Evolutionary conservation across 441 rosid species (phyloP), one percentile per base, ranked within the genome.

Genomic region (Aquilaria agallochum): DNA sequence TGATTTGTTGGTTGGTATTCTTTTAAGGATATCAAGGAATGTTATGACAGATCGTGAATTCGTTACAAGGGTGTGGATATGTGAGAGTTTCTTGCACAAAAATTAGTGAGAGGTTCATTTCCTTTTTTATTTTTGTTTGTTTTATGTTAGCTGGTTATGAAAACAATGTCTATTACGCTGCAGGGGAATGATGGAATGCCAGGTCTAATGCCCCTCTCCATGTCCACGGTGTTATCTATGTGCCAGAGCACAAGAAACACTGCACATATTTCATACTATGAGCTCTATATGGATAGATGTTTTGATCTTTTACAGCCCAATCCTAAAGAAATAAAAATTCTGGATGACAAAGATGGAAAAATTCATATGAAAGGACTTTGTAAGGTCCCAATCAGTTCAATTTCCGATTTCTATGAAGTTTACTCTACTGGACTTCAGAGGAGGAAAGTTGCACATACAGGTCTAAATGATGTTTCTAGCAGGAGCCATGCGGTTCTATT

Each of bases 401-500:
- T 87, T 78, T 33, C 67, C 9, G 85, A 84, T 50, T 94, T 94
- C 65, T 64, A 66, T 6, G 78, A 91, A 73, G 81, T 72, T 2
- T 77, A 78, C 53, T 75, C 85, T 0, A 62, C 67, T 72, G 97
- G 89, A 52, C 70, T 84, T 74, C 89, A 76, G 77, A 78, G 86
- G 62, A 69, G 97, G 45, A 94, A 89, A 76, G 84, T 82, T 62
- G 96, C 99, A 27, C 88, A 84, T 64, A 89, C 96, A 2, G 81
- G 85, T 60, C 77, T 94, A 14, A 94, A 94, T 70, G 99, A 89
- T 69, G 89, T 81, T 31, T 94, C 99, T 42, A 89, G 96, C 65
- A 80, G 96, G 74, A 91, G 99, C 74, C 99, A 95, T 68, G 97
- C 92, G 2, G 95, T 84, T 13, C 94, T 95, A 45, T 92, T 87